Evolutionary conservation across 2,329 filamentous ascomycete genomes (phyloP).

Genomic region (Clarireedia homoeocarpa): DNA sequence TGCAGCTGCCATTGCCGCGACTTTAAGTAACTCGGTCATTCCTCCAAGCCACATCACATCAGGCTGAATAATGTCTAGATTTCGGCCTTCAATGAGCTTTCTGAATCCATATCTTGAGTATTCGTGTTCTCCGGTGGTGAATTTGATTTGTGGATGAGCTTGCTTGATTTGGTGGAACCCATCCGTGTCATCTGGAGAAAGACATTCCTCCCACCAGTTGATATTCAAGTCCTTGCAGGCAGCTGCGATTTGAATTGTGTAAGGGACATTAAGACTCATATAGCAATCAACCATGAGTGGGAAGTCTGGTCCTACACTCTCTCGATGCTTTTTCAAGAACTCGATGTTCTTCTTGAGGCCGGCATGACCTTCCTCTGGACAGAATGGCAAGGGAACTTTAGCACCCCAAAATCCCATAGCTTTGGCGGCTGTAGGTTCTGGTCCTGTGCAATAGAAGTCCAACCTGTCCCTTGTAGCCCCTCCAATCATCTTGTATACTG

Average conservation of each 20-base stretch:
- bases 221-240: slow-evolving; percentile 77
- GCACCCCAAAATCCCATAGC: slow-evolving; percentile 83
- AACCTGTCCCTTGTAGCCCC: slow-evolving; percentile 78
- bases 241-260: slow-evolving; percentile 86
- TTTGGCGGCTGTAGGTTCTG: slow-evolving; percentile 72
- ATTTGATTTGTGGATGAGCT: slow-evolving; percentile 83
- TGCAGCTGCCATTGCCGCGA: slow-evolving; percentile 79
- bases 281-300: slow-evolving; percentile 95
- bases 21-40: slow-evolving; percentile 83
- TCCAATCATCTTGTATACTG: slow-evolving; percentile 90
- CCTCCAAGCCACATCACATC: slow-evolving; percentile 98
- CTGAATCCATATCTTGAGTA: slow-evolving; percentile 93
- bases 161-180: slow-evolving; percentile 85
- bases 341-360: slow-evolving; percentile 85
- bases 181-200: slow-evolving; percentile 86
- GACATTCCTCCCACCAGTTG: slow-evolving; percentile 96
- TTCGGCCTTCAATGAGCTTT: slow-evolving; percentile 84
- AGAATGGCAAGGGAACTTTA: slow-evolving; percentile 85
- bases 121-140: slow-evolving; percentile 94
- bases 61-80: slow-evolving; percentile 89
- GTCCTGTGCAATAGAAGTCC: slow-evolving; percentile 92
- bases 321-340: slow-evolving; percentile 77
- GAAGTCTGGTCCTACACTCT: slow-evolving; percentile 80
- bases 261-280: slow-evolving; percentile 88
- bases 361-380: slow-evolving; percentile 75